phyloP scores from a whole-genome alignment of 2,329 filamentous ascomycete species.

The Fusarium sp. region DNA sequence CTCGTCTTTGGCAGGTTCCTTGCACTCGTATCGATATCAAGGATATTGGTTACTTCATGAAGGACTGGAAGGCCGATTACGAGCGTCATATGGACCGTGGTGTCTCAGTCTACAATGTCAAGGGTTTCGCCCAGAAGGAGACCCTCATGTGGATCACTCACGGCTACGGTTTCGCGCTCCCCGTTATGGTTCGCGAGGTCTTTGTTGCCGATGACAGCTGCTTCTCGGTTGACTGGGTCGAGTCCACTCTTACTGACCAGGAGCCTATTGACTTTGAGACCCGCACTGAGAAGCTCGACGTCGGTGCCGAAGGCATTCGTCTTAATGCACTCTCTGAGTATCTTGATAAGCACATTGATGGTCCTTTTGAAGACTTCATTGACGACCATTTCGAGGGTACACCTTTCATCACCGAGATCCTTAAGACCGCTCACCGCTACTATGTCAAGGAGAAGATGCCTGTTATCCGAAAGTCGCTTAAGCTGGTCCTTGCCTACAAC shows the following conservation, averaged over 20 bases:
- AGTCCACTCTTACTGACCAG: constrained; percentile 74
- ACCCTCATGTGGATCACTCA: constrained; percentile 91
- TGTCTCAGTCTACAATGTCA: constrained; percentile 94
- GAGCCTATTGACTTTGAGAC: constrained; percentile 85
- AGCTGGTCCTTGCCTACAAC: constrained; percentile 95
- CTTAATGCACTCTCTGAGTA: constrained; percentile 86
- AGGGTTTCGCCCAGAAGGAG: constrained; percentile 77
- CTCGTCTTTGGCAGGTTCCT: constrained; percentile 94
- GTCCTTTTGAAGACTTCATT: constrained; percentile 90
- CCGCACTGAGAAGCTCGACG: constrained; percentile 87
- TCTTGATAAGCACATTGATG: constrained; percentile 93
- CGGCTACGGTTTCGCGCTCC: constrained; percentile 91
- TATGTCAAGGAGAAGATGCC: constrained; percentile 88
- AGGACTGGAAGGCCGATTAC: constrained; percentile 98
- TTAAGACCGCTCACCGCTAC: constrained; percentile 95
- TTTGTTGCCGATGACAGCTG: constrained; percentile 91
- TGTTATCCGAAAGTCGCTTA: constrained; percentile 93
- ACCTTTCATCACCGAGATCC: constrained; percentile 91
- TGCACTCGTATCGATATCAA: constrained; percentile 99
- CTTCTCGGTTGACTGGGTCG: constrained; percentile 94
- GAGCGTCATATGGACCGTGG: constrained; percentile 88
- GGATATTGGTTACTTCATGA: constrained; percentile 98
- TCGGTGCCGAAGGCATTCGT: constrained; percentile 88
- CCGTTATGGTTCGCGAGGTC: constrained; percentile 92
- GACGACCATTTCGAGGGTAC: constrained; percentile 97